phyloP scores from a whole-genome alignment of 306 rosid genomes.

The Betula pendula region DNA sequence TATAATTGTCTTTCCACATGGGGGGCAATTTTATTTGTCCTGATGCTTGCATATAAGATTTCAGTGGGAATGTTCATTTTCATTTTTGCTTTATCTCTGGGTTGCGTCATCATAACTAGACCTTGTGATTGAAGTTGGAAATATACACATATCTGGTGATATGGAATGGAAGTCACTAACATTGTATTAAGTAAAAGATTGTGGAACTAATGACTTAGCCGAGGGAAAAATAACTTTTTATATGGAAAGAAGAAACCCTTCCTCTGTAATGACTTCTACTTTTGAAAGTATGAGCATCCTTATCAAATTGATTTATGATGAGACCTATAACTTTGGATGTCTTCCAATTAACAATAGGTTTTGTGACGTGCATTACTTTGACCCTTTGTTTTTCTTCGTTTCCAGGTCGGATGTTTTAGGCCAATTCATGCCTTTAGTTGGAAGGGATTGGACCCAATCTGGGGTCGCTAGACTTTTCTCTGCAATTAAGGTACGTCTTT shows the following conservation, averaged over 20 bases:
- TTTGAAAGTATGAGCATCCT: not conserved
- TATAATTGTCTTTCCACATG: not conserved
- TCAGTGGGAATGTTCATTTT: not conserved
- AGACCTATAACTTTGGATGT: not conserved
- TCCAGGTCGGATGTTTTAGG: slow-evolving; percentile 97
- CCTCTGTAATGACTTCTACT: not conserved
- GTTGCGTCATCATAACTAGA: not conserved
- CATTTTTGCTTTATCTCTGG: not conserved
- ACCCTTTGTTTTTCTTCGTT: slow-evolving; percentile 19
- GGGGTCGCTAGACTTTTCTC: slow-evolving; percentile 94
- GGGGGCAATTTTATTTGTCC: not conserved
- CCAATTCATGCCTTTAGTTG: slow-evolving; percentile 99
- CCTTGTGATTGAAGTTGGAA: not conserved
- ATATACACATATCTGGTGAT: not conserved
- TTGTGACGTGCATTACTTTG: not conserved
- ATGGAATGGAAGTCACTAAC: not conserved
- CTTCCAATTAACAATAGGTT: not conserved
- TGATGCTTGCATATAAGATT: slow-evolving; percentile 2
- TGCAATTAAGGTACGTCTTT: slow-evolving; percentile 72
- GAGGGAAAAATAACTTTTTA: not conserved
- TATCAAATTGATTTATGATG: not conserved
- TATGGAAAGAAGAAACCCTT: not conserved
- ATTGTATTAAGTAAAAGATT: not conserved
- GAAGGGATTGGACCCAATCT: slow-evolving; percentile 96
- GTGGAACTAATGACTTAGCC: not conserved